phyloP scores from a whole-genome alignment of 305 asterid species.

The Fraxinus baroniana region DNA sequence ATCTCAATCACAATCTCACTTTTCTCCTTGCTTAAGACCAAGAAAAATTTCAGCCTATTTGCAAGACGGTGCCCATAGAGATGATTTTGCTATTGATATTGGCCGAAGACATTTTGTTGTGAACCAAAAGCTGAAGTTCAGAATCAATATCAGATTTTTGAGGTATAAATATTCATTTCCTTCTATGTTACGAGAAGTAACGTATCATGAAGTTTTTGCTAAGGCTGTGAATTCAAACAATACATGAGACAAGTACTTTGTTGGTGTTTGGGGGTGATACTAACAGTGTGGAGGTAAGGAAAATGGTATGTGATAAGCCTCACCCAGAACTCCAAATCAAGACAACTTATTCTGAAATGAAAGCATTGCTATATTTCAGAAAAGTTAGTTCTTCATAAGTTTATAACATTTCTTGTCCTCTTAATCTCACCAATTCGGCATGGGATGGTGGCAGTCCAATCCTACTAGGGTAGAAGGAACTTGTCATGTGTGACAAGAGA shows the following conservation, averaged over 20 bases:
- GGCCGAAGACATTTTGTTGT: neutral
- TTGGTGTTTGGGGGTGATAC: neutral
- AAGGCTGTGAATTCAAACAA: neutral
- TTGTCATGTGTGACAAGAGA: neutral
- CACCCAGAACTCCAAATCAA: neutral
- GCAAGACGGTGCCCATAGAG: neutral
- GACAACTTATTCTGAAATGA: neutral
- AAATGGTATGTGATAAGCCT: neutral
- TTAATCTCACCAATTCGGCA: neutral
- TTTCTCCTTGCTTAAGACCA: neutral
- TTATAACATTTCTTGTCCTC: neutral
- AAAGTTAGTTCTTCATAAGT: neutral
- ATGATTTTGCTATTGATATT: neutral
- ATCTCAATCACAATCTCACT: neutral
- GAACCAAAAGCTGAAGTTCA: neutral
- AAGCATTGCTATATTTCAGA: neutral
- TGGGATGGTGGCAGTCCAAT: neutral
- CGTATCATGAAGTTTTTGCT: neutral
- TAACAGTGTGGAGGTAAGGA: neutral
- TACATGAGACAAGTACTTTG: neutral
- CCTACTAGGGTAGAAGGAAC: neutral
- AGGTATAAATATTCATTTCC: neutral
- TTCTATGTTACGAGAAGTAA: neutral
- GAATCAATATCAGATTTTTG: neutral
- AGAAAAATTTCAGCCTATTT: neutral